These are phyloP conservation scores for Setomelanomma holmii DNA, from an alignment of 2,329 filamentous ascomycete species.

Conservation along the genomic window DNA sequence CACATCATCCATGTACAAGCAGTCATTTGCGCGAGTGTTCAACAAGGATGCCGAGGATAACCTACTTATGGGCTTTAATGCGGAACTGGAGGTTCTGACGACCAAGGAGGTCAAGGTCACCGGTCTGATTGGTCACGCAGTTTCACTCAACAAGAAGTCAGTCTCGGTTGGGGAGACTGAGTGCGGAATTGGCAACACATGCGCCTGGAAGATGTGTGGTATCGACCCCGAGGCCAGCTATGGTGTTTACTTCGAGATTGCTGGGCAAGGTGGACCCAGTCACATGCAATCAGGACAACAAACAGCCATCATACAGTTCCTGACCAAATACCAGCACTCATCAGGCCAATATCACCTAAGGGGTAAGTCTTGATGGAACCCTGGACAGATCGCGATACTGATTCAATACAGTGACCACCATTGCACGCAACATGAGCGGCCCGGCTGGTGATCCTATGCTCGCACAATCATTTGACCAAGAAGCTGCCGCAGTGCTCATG, in stretches of 20 bases:
- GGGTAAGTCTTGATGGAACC: constrained; percentile 22
- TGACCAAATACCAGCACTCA: constrained; percentile 98
- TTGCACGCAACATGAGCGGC: constrained; percentile 88
- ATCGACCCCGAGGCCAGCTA: constrained; percentile 95
- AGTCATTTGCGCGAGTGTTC: constrained; percentile 96
- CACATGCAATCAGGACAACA: constrained; percentile 86
- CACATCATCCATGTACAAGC: constrained; percentile 98
- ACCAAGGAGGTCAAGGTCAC: constrained; percentile 99
- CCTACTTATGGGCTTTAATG: constrained; percentile 97
- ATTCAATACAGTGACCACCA: constrained; percentile 74
- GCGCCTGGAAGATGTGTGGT: constrained; percentile 99
- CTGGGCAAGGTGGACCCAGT: constrained; percentile 85
- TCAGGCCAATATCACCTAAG: constrained; percentile 95
- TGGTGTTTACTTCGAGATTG: constrained; percentile 97
- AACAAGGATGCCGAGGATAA: constrained; percentile 97
- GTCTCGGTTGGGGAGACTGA: constrained; percentile 96
- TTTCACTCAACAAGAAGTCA: constrained; percentile 98
- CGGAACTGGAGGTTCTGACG: constrained; percentile 90
- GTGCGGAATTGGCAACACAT: constrained; percentile 97
- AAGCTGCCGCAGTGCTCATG: constrained; percentile 97
- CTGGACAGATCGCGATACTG: constrained; percentile 7
- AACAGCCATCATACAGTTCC: constrained; percentile 95
- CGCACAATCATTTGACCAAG: constrained; percentile 96
- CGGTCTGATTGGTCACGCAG: constrained; percentile 92
- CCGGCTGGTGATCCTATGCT: constrained; percentile 94